phyloP scores from a whole-genome alignment of 2,329 filamentous ascomycete genomes.

The Curvularia verruculosa region DNA sequence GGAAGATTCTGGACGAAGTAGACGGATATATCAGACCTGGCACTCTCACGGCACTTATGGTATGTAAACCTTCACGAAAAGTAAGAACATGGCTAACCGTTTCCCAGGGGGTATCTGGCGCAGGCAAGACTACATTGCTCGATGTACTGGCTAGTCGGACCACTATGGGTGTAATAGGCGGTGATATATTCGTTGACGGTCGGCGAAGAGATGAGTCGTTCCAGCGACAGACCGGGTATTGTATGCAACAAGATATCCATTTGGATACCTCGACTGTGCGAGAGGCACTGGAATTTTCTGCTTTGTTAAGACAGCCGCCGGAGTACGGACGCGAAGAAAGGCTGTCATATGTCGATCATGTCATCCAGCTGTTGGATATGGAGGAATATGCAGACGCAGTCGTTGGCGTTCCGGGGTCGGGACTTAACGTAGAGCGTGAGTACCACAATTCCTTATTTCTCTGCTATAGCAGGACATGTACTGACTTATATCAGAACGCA shows the following conservation, averaged over 20 bases:
- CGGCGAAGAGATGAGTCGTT: constrained; percentile 69
- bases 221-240: constrained; percentile 72
- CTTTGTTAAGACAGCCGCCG: constrained; percentile 65
- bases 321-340: constrained; percentile 22
- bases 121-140: constrained; percentile 86
- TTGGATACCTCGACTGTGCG: constrained; percentile 64
- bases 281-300: constrained; percentile 76
- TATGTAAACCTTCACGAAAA: constrained; percentile 76
- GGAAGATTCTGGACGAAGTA: constrained; percentile 59
- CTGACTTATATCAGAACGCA: constrained; percentile 54
- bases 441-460: constrained; percentile 13
- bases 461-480: neutral
- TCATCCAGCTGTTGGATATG: constrained; percentile 88
- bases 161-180: constrained; percentile 75
- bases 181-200: constrained; percentile 74
- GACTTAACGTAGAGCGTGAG: constrained; percentile 52
- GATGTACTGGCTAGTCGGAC: constrained; percentile 81
- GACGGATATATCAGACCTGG: constrained; percentile 62
- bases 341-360: constrained; percentile 68
- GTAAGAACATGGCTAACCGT: constrained; percentile 81
- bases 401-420: constrained; percentile 22
- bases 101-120: constrained; percentile 72
- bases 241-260: constrained; percentile 65
- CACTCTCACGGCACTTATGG: constrained; percentile 54
- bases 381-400: constrained; percentile 50